Conservation (phyloP, 2,329 filamentous ascomycete genomes). For the Neopestalotiopsis sp. region DNA sequence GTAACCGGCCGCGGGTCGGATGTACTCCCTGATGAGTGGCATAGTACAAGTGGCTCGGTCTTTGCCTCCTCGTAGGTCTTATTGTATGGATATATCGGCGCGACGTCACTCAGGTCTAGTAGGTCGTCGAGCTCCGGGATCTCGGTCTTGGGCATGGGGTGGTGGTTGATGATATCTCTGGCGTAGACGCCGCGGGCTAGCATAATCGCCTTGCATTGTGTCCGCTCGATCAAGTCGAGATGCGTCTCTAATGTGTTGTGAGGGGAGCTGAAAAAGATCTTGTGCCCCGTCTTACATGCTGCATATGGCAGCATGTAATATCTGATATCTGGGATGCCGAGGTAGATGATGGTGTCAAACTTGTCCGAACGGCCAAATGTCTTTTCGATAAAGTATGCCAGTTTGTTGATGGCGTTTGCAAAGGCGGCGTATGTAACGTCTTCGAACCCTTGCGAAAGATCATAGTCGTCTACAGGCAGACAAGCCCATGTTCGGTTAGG, state of each 20-base stretch:
- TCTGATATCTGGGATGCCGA: slow-evolving; percentile 27
- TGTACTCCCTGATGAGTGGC: slow-evolving; percentile 34
- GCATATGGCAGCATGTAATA: slow-evolving; percentile 29
- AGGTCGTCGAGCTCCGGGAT: slow-evolving; percentile 29
- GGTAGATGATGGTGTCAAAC: slow-evolving; percentile 28
- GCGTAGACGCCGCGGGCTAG: slow-evolving; percentile 21
- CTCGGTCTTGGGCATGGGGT: slow-evolving; percentile 19
- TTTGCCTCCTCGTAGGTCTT: slow-evolving; percentile 38
- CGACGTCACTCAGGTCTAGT: slow-evolving; percentile 28
- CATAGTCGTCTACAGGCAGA: slow-evolving; percentile 29
- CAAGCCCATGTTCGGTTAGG: slow-evolving; percentile 27
- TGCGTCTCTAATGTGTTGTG: slow-evolving; percentile 38
- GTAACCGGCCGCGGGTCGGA: slow-evolving; percentile 36
- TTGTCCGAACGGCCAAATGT: slow-evolving; percentile 23
- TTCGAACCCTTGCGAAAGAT: slow-evolving; percentile 28
- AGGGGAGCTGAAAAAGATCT: slow-evolving; percentile 39
- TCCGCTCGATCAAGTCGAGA: slow-evolving; percentile 33
- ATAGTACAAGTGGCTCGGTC: slow-evolving; percentile 19
- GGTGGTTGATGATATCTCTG: slow-evolving; percentile 17
- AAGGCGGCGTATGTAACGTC: slow-evolving; percentile 26
- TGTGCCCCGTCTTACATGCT: slow-evolving; percentile 47
- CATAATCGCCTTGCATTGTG: slow-evolving; percentile 18
- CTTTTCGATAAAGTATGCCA: slow-evolving; percentile 26
- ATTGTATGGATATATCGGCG: slow-evolving; percentile 33
- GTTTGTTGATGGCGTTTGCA: slow-evolving; percentile 29